A percentile compares a stretch with the other conserved stretches of the same genome.
These are phyloP conservation scores for Colletotrichum destructivum DNA, from an alignment of 2,329 filamentous ascomycete species.

Conservation along the genomic window DNA sequence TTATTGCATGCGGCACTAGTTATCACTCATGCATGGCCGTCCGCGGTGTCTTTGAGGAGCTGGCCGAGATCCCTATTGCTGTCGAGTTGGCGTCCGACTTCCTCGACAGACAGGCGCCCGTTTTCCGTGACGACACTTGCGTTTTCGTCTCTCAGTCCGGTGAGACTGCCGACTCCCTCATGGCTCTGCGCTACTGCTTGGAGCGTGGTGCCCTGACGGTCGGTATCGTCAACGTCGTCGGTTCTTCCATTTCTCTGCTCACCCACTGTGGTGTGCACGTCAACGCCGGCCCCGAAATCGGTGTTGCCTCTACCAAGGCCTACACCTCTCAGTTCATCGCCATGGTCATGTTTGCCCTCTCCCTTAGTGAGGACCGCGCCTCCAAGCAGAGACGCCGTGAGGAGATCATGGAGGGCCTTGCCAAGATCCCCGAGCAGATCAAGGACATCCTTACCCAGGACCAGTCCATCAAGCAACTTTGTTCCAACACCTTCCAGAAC, in stretches of 20 bases:
- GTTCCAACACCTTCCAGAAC: slow-evolving; percentile 92
- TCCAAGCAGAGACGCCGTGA: slow-evolving; percentile 93
- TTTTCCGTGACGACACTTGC: slow-evolving; percentile 99
- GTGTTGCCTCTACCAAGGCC: slow-evolving; percentile 98
- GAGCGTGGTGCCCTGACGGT: slow-evolving; percentile 98
- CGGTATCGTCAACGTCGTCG: slow-evolving; percentile 98
- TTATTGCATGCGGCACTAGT: slow-evolving; percentile 98
- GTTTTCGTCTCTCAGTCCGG: slow-evolving; percentile 99
- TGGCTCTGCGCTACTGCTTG: slow-evolving; percentile 97
- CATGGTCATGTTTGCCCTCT: slow-evolving; percentile 99
- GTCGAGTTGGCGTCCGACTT: slow-evolving; percentile 99
- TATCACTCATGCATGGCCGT: slow-evolving; percentile 99
- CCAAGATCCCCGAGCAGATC: slow-evolving; percentile 91
- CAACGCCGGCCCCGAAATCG: slow-evolving; percentile 98
- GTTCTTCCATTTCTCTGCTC: slow-evolving; percentile 97
- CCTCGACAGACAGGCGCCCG: slow-evolving; percentile 94
- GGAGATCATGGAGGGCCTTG: slow-evolving; percentile 96
- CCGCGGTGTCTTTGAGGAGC: slow-evolving; percentile 96
- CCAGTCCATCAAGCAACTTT: slow-evolving; percentile 94
- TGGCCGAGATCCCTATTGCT: slow-evolving; percentile 97
- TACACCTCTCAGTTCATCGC: slow-evolving; percentile 99
- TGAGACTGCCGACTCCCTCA: slow-evolving; percentile 96
- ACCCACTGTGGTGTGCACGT: slow-evolving; percentile 99
- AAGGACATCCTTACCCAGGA: slow-evolving; percentile 92
- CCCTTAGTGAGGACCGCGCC: slow-evolving; percentile 94